Evolutionary conservation across 2,329 filamentous ascomycete species (phyloP).

Genomic region (Elsinoe batatas): DNA sequence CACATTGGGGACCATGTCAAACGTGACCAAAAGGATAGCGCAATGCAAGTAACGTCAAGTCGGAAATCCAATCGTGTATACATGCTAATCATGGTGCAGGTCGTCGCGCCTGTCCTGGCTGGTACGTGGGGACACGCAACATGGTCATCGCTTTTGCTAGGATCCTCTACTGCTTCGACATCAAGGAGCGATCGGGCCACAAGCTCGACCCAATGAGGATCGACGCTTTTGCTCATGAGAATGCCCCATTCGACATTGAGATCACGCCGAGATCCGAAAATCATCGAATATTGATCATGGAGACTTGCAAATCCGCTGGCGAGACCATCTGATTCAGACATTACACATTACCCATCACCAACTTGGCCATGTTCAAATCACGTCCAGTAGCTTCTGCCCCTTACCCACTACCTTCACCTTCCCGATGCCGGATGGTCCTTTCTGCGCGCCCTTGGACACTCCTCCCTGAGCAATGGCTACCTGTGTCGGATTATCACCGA

Average conservation of each 20-base stretch:
- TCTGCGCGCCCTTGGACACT: conserved; percentile 17
- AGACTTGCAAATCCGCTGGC: not conserved
- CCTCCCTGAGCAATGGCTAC: conserved; percentile 29
- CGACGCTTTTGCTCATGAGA: not conserved
- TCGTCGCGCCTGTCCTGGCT: not conserved
- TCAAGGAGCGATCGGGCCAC: not conserved
- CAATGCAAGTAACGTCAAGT: too few relatives aligned
- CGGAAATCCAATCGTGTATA: too few relatives aligned
- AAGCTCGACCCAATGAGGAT: not conserved
- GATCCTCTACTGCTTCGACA: not conserved
- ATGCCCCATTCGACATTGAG: not conserved
- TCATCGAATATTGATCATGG: not conserved
- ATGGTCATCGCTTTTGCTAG: not conserved
- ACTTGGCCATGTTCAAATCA: not conserved
- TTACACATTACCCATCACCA: not conserved
- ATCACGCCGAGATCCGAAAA: not conserved
- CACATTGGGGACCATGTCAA: too few relatives aligned
- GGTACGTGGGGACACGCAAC: not conserved
- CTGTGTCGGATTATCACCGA: conserved; percentile 25
- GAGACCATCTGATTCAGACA: not conserved
- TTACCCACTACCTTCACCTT: not conserved
- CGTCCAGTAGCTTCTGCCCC: conserved; percentile 10
- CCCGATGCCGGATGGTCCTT: conserved; percentile 5
- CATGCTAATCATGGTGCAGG: not conserved
- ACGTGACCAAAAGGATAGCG: too few relatives aligned